phyloP scores from a whole-genome alignment of 2,329 filamentous ascomycete genomes.

The Nemania bipapillata region DNA sequence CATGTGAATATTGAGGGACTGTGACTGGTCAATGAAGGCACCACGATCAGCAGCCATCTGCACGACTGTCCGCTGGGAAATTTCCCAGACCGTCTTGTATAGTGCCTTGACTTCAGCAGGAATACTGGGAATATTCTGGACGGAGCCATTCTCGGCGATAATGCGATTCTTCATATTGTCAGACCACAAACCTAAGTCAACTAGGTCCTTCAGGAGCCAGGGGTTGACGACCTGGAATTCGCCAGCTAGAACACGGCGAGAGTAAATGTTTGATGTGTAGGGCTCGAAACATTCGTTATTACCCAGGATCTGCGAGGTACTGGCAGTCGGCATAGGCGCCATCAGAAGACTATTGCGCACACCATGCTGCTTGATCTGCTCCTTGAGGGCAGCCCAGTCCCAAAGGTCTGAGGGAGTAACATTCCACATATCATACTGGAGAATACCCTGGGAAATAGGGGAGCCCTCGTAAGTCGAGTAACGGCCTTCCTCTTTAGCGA shows the following conservation, averaged over 20 bases:
- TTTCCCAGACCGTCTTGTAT: constrained; percentile 99
- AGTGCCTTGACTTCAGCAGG: constrained; percentile 93
- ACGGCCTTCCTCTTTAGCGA: constrained; percentile 83
- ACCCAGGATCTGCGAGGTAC: constrained; percentile 95
- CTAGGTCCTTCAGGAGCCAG: constrained; percentile 96
- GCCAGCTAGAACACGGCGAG: constrained; percentile 93
- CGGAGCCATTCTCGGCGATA: constrained; percentile 93
- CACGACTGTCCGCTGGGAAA: constrained; percentile 92
- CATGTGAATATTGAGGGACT: constrained; percentile 99
- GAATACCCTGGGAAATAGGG: constrained; percentile 91
- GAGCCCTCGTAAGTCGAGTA: constrained; percentile 94
- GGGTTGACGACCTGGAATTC: constrained; percentile 99
- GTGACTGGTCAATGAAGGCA: constrained; percentile 98
- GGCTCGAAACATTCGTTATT: constrained; percentile 99
- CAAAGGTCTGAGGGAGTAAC: constrained; percentile 92
- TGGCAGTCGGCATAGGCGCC: constrained; percentile 97
- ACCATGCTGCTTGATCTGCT: constrained; percentile 90
- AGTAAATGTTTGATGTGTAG: constrained; percentile 99
- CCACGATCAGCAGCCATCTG: constrained; percentile 99
- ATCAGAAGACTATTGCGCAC: constrained; percentile 94
- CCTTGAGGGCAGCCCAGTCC: constrained; percentile 93
- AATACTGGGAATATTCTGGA: constrained; percentile 97
- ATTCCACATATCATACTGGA: constrained; percentile 99
- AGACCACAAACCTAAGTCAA: constrained; percentile 97
- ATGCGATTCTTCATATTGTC: constrained; percentile 99